Conservation (phyloP, 768 basidiomycete species). For the Rhizopogon vinicolor region DNA sequence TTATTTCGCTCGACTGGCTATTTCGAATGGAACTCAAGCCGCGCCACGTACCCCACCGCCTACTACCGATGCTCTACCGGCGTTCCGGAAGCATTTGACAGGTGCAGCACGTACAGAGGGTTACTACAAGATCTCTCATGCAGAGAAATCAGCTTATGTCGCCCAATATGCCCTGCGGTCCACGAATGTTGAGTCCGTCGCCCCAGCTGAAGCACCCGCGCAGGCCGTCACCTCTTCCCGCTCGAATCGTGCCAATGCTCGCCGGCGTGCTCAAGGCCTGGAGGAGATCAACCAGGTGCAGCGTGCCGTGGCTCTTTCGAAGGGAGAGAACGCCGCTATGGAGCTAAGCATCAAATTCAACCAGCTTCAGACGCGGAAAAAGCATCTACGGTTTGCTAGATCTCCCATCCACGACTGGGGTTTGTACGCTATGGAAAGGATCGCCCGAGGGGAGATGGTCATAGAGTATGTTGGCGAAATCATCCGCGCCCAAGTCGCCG, state of each 20-base stretch:
- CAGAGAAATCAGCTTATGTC: slow-evolving; percentile 89
- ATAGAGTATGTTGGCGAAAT: slow-evolving; percentile 99
- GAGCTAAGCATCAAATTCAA: slow-evolving; percentile 94
- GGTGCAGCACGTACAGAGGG: slow-evolving; percentile 93
- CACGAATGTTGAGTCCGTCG: slow-evolving; percentile 38
- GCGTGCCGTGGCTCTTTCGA: slow-evolving; percentile 68
- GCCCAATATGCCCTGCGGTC: slow-evolving; percentile 78
- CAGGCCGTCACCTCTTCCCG: slow-evolving; percentile 70
- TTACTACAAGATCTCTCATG: slow-evolving; percentile 90
- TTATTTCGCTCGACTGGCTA: slow-evolving; percentile 57
- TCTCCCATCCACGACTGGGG: slow-evolving; percentile 99
- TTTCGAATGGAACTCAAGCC: slow-evolving; percentile 20
- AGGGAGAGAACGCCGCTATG: slow-evolving; percentile 65
- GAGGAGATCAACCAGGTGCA: slow-evolving; percentile 95
- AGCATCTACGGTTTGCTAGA: slow-evolving; percentile 91
- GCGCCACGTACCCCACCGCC: slow-evolving; percentile 22
- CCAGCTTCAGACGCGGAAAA: slow-evolving; percentile 96
- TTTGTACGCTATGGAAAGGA: slow-evolving; percentile 95
- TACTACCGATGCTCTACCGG: slow-evolving; percentile 37
- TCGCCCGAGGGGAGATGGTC: slow-evolving; percentile 94
- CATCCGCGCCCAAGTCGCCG: slow-evolving; percentile 91
- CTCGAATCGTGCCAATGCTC: slow-evolving; percentile 88
- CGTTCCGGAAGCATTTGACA: slow-evolving; percentile 73
- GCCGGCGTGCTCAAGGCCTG: slow-evolving; percentile 85
- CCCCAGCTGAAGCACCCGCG: slow-evolving; percentile 35